Percentiles rank a stretch among this genome's conserved stretches.
Evolutionary conservation across 73 alveolate species (phyloP).

Genomic region (Paramecium primaurelia): DNA sequence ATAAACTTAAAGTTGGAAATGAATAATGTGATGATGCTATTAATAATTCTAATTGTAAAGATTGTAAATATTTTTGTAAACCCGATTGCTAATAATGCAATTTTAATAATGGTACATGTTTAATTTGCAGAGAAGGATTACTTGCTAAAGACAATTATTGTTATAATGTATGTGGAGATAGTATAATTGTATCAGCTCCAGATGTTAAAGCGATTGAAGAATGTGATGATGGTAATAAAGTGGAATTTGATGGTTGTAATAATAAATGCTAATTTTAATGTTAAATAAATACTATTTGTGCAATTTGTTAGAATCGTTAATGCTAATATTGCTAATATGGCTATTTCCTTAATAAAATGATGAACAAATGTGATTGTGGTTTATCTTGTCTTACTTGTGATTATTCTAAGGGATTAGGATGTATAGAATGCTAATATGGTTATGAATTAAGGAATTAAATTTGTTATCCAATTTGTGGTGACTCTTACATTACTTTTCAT

Average conservation of each 20-base stretch:
- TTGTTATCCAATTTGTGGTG: neutral
- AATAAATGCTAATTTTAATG: neutral
- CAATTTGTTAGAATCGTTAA: neutral
- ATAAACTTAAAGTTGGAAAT: neutral
- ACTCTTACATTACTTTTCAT: neutral
- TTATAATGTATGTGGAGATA: neutral
- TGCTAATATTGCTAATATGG: neutral
- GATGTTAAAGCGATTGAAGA: neutral
- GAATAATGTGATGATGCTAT: neutral
- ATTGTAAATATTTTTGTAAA: neutral
- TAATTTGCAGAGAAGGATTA: neutral
- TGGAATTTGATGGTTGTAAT: neutral
- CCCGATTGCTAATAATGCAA: neutral
- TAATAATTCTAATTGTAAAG: neutral
- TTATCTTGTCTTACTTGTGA: neutral
- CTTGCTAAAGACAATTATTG: neutral
- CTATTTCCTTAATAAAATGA: neutral
- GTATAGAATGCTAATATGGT: neutral
- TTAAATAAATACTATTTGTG: neutral
- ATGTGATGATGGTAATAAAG: neutral
- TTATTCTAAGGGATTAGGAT: neutral
- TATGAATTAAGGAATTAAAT: neutral
- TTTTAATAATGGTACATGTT: neutral
- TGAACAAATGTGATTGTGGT: neutral
- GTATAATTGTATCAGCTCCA: neutral